phyloP scores from a whole-genome alignment of 768 basidiomycete species.

The Guyanaporus albipodus region DNA sequence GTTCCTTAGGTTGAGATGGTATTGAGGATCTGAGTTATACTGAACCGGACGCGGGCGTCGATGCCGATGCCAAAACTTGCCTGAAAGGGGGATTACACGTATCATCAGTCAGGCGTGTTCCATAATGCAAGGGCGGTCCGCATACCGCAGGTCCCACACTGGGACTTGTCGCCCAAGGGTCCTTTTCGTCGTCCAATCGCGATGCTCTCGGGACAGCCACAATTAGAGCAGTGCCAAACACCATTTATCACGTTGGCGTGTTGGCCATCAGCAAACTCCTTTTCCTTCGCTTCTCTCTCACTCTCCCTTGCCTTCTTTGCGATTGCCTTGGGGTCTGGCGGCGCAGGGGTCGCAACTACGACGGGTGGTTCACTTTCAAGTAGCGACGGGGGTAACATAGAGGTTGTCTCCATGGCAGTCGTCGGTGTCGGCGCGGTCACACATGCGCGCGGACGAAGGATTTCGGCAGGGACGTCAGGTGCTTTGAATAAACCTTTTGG shows the following conservation, averaged over 20 bases:
- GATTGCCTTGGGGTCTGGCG: conserved; percentile 46
- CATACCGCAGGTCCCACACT: conserved; percentile 92
- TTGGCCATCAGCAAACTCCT: conserved; percentile 78
- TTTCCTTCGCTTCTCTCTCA: conserved; percentile 80
- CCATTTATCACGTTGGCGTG: conserved; percentile 80
- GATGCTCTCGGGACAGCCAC: conserved; percentile 84
- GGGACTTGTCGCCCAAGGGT: conserved; percentile 82
- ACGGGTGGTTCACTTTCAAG: conserved; percentile 58
- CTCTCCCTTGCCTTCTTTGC: conserved; percentile 69
- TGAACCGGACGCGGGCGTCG: conserved; percentile 74
- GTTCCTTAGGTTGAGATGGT: conserved; percentile 53
- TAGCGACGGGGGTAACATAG: conserved; percentile 48
- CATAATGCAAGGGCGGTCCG: conserved; percentile 11
- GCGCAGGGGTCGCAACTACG: conserved; percentile 27
- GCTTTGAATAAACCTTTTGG: conserved; percentile 71
- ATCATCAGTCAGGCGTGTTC: conserved; percentile 4
- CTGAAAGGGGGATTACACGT: conserved; percentile 35
- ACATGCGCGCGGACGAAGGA: conserved; percentile 58
- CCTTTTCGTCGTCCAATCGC: conserved; percentile 86
- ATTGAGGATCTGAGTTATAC: conserved; percentile 73
- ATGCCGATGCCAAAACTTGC: conserved; percentile 89
- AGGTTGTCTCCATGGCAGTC: conserved; percentile 62
- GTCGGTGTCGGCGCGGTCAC: conserved; percentile 58
- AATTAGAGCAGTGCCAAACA: conserved; percentile 94
- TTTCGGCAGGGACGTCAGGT: conserved; percentile 50